phyloP scores from a whole-genome alignment of 768 basidiomycete genomes.

The Kwoniella europaea region DNA sequence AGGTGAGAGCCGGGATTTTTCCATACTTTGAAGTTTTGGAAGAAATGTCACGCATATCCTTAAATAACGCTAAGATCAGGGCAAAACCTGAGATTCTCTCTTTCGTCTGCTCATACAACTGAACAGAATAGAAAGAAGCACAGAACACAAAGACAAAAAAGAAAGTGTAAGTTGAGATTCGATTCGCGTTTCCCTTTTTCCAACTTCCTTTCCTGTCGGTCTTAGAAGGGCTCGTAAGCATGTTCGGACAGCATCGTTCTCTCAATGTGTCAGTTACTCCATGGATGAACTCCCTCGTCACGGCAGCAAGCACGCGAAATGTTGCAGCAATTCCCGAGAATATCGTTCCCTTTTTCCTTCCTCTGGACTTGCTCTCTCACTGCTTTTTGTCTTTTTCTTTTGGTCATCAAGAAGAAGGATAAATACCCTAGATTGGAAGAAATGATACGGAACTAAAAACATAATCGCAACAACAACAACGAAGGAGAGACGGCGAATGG shows the following conservation, averaged over 20 bases:
- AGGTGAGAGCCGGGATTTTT: conserved; percentile 1
- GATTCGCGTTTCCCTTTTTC: not conserved
- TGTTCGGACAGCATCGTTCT: not conserved
- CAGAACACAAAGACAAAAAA: no score
- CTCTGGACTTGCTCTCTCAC: no score
- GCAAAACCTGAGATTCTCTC: not conserved
- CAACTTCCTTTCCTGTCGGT: not conserved
- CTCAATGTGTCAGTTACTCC: no score
- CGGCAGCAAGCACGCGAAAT: no score
- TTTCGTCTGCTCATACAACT: not conserved
- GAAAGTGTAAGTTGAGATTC: no score
- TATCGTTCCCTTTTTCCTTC: not conserved
- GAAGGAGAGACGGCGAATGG: not conserved
- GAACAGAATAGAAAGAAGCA: not conserved
- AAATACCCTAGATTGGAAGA: conserved; percentile 1
- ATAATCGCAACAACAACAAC: not conserved
- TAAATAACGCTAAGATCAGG: conserved; percentile 6
- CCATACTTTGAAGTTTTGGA: not conserved
- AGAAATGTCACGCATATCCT: conserved; percentile 8
- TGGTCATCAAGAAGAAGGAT: not conserved
- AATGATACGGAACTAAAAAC: conserved; percentile 7
- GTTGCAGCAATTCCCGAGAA: not conserved
- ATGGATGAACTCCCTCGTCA: no score
- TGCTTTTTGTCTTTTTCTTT: not conserved
- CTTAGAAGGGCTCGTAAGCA: not conserved